phyloP scores from a whole-genome alignment of 345 rosid species.

The Diplotaxis tenuifolia region DNA sequence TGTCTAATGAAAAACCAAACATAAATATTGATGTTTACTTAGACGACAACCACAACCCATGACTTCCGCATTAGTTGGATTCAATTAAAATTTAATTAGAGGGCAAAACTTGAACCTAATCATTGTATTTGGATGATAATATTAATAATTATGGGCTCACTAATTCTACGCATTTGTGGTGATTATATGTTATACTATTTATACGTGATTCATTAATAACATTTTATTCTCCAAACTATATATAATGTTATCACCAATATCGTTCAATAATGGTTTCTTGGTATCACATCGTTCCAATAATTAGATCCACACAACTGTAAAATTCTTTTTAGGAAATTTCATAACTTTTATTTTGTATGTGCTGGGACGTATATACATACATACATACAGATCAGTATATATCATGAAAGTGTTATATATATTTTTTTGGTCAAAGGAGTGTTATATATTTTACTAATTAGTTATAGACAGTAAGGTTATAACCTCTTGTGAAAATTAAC shows the following conservation, averaged over 20 bases:
- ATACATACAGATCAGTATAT: neutral
- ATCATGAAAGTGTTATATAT: neutral
- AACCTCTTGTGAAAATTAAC: neutral
- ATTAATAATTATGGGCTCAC: slow-evolving; percentile 27
- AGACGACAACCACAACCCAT: slow-evolving; percentile 33
- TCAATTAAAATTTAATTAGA: slow-evolving; percentile 37
- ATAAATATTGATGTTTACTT: slow-evolving; percentile 14
- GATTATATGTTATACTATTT: slow-evolving; percentile 23
- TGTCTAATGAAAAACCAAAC: neutral
- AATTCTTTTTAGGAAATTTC: slow-evolving; percentile 5
- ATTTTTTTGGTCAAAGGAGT: neutral
- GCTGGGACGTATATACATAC: neutral
- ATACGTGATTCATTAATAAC: slow-evolving; percentile 18
- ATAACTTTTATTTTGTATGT: neutral
- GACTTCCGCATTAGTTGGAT: slow-evolving; percentile 37
- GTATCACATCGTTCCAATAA: slow-evolving; percentile 31
- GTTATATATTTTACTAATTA: too few relatives aligned
- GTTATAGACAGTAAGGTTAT: neutral
- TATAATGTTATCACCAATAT: slow-evolving; percentile 32
- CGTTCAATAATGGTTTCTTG: slow-evolving; percentile 29
- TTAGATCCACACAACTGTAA: slow-evolving; percentile 30
- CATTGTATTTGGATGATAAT: slow-evolving; percentile 40
- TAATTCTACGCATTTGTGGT: slow-evolving; percentile 35
- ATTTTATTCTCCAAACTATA: slow-evolving; percentile 7
- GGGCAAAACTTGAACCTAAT: slow-evolving; percentile 31